Evolutionary conservation across 352 stramenopile genomes (phyloP), one percentile per base, ranked within the genome.

Genomic region (Globisporangium carolinianum): DNA sequence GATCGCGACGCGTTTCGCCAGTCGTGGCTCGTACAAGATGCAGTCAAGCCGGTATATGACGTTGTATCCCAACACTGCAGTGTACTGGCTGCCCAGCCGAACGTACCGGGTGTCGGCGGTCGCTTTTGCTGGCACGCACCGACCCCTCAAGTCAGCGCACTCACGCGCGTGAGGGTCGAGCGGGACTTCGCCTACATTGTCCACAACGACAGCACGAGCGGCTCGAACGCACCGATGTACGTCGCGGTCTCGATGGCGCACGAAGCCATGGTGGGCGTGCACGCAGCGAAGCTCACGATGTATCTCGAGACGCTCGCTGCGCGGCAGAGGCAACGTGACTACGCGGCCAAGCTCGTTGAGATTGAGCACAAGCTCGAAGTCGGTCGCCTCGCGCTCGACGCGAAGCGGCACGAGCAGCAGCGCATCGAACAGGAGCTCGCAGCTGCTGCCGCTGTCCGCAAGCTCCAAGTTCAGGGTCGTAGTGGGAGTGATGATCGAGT

Each of bases 121-220:
- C 78, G 83, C 12, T 86, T 83, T 47, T 81, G 67, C 46, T 93
- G 83, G 83, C 80, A 93, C 51, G 66, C 72, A 63, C 76, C 3
- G 72, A 81, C 14, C 51, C 61, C 0, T 55, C 72, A 1, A 57
- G 62, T 36, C 50, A 58, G 0, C 55, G 71, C 5, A 32, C 57
- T 93, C 32, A 75, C 69, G 60, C 75, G 76, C 1, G 53, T 49
- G 42, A 73, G 83, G 0, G 50, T 71, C 9, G 80, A 85, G 52
- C 79, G 79, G 14, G 80, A 90, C 61, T 69, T 75, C 47, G 18
- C 79, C 2, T 78, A 86, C 54, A 65, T 88, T 7, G 67, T 82
- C 32, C 58, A 75, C 49, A 90, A 87, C 61, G 47, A 59, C 5
- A 52, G 60, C 12, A 63, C 72, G 0, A 79, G 73, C 47, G 69